A percentile compares a stretch with the other conserved stretches of the same genome.
Evolutionary conservation across 2,329 filamentous ascomycete genomes (phyloP).

Genomic region (Phoma herbarum): DNA sequence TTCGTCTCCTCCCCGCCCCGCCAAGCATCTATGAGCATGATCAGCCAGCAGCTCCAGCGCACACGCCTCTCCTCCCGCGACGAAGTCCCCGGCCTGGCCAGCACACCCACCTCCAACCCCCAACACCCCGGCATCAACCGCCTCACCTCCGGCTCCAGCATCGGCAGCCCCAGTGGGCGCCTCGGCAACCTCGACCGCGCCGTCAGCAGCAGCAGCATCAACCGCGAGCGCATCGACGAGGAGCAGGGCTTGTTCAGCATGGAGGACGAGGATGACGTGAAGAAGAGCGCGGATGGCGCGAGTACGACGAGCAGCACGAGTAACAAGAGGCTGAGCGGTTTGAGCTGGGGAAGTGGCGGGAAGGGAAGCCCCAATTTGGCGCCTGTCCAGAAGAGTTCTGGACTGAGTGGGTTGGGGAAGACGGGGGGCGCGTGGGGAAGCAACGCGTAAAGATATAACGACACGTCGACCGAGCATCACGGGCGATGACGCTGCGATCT

Average conservation of each 20-base stretch:
- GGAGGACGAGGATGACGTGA: conserved; percentile 52
- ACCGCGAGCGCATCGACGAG: conserved; percentile 53
- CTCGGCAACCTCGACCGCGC: conserved; percentile 48
- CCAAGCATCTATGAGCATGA: conserved; percentile 68
- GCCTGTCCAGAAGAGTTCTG: conserved; percentile 42
- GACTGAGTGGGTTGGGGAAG: conserved; percentile 33
- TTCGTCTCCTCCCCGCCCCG: conserved; percentile 64
- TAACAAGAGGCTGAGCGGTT: conserved; percentile 49
- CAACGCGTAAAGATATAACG: neutral
- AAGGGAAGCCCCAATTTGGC: conserved; percentile 48
- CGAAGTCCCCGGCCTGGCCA: conserved; percentile 20
- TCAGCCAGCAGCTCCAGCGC: conserved; percentile 65
- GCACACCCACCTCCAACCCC: conserved; percentile 35
- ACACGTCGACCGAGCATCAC: too few species aligned
- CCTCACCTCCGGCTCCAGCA: conserved; percentile 46
- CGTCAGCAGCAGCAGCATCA: conserved; percentile 52
- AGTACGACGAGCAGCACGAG: conserved; percentile 45
- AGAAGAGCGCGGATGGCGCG: conserved; percentile 45
- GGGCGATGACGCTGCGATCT: too few species aligned
- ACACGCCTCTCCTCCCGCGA: conserved; percentile 52
- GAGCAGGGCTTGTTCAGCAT: conserved; percentile 55
- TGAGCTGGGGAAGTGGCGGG: conserved; percentile 50
- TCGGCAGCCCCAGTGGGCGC: conserved; percentile 42
- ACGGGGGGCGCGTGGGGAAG: conserved; percentile 31
- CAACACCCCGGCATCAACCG: conserved; percentile 74